Evolutionary conservation across 371 early-diverging fungal genomes (phyloP), one percentile per base, ranked within the genome.

Genomic region (Rhizopus delemar): DNA sequence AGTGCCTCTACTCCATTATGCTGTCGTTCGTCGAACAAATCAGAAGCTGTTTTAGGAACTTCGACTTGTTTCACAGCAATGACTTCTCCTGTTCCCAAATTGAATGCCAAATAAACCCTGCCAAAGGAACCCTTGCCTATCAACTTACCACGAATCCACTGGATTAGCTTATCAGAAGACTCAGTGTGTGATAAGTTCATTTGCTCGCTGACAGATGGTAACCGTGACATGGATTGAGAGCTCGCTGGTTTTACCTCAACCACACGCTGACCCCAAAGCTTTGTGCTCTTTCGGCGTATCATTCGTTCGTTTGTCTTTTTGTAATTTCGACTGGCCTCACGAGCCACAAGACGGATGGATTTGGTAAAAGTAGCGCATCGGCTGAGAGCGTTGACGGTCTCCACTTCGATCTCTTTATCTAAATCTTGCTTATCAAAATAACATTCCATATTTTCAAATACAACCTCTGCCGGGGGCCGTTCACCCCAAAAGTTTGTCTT

Each of bases 101-200:
- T 91, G 53, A 92, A 78, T 0, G 91, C 97, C 63, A 87, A 84
- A 63, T 88, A 94, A 22, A 99, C 99, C 50, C 89, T 85, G 0
- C 98, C 98, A 69, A 94, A 99, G 5, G 95, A 92, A 0, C 99
- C 99, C 65, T 92, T 88, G 12, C 99, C 99, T 62, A 99, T 95
- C 63, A 93, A 68, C 63, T 82, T 80, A 51, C 97, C 97, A 57
- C 86, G 88, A 50, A 88, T 83, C 90, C 94, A 96, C 59, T 81
- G 85, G 35, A 73, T 69, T 7, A 57, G 70, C 60, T 60, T 12
- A 59, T n/a, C 33, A 49, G 62, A 9, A 57, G 56, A 1, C 46
- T 48, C 60, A 56, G 63, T 22, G 54, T 68, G 16, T 58, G 50
- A 61, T 3, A 66, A 29, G 31, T 34, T 48, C 28, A 61, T 61